A percentile compares a stretch with the other conserved stretches of the same genome.
phyloP scores from a whole-genome alignment of 345 rosid species.

The Rhodomyrtus tomentosa region DNA sequence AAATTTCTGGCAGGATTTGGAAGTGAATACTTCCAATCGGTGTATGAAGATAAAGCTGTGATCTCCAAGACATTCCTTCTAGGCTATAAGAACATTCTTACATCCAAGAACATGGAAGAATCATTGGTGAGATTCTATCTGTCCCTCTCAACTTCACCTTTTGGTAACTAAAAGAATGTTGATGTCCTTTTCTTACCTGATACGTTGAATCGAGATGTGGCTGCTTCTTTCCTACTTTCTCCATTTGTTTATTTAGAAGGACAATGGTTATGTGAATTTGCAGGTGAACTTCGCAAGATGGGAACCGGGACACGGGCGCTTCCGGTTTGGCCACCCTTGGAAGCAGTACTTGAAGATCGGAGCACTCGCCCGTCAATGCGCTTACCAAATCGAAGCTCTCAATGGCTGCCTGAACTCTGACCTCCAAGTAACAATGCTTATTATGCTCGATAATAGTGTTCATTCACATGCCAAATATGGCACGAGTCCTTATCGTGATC shows the following conservation, averaged over 20 bases:
- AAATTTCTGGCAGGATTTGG: constrained; percentile 38
- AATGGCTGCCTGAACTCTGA: constrained; percentile 31
- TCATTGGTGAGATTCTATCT: constrained; percentile 30
- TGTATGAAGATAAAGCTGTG: constrained; percentile 5
- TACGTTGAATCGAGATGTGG: not conserved
- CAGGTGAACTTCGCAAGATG: constrained; percentile 83
- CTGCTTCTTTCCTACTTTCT: not conserved
- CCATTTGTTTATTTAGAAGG: not conserved
- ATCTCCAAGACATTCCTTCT: constrained; percentile 17
- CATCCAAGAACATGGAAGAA: constrained; percentile 54
- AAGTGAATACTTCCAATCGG: constrained; percentile 31
- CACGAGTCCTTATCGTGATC: not conserved
- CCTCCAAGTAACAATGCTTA: constrained; percentile 22
- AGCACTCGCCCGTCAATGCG: constrained; percentile 59
- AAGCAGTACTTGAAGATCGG: constrained; percentile 55
- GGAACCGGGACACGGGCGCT: constrained; percentile 81
- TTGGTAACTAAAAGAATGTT: not conserved
- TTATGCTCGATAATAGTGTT: not conserved
- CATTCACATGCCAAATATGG: not conserved
- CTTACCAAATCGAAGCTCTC: constrained; percentile 58
- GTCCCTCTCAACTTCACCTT: not conserved
- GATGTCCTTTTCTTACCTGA: not conserved
- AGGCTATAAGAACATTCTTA: constrained; percentile 40
- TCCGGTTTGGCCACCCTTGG: constrained; percentile 68
- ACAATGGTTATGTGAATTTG: not conserved